Evolutionary conservation across 2,329 filamentous ascomycete species (phyloP), one percentile per base, ranked within the genome.

Genomic region (Fusarium humuli): DNA sequence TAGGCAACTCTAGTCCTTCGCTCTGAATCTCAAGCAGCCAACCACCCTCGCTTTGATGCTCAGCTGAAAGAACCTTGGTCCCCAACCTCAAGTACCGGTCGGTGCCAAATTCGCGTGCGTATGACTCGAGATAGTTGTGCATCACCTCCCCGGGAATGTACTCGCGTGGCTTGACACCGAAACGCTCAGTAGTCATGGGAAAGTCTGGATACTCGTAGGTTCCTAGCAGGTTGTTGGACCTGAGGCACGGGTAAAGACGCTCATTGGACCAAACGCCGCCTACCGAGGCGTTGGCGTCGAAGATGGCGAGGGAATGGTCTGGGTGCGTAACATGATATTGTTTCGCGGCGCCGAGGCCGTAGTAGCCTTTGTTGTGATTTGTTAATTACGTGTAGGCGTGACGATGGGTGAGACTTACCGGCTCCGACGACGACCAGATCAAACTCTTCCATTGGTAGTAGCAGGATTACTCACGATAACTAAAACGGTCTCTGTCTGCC

Each of bases 191-290:
- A 11, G 80, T 75, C 87, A 91, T 88, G 4, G 88, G 87, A 58
- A 89, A 90, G 65, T 91, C 90, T 7, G 84, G 84, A 69, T 84
- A 90, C 72, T 91, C 89, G 67, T 89, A 65, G 12, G 58, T 58
- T 2, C 63, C 68, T 3, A 58, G 12, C 9, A 60, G 42, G 23
- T 71, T 91, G 77, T 92, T 91, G 4, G 87, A 85, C 59, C 87
- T 87, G 53, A 92, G 81, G 3, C 86, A 86, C 1, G 86, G 84
- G 76, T 91, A 88, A 1, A 91, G 78, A 1, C 88, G 83, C 29
- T 88, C 79, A 50, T 84, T 78, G 4, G 86, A 83, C 89, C 89
- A 91, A n/a, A 86, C 86, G 12, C 90, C 89, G 2, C 89, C 89
- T 42, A 87, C 75, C 1, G 84, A 83, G 22, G 78, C 74, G 18